Base-by-base conservation (phyloP, 495 filamentous ascomycete genomes). In the Xylaria nigripes region DNA sequence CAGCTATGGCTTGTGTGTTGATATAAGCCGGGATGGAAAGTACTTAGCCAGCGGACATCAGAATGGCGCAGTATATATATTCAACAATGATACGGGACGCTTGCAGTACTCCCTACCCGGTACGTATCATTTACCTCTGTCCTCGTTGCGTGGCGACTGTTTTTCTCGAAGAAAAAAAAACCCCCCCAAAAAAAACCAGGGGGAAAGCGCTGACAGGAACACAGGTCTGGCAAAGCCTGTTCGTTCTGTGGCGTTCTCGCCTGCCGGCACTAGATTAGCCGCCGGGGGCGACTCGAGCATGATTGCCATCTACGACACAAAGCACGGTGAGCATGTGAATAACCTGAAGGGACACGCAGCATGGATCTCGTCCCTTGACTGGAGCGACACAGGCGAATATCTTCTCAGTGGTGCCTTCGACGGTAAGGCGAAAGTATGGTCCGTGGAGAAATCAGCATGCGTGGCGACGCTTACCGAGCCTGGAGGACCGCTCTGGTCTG, bases 341-440 rank as follows among this genome's bases (percentile, higher is more conserved):
- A 95, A 89, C 61, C 73, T 97, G 2, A 75, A 79, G 0, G 86
- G 90, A 0, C 86, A 94, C 60, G 75, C 79, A 1, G 84, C 87
- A 27, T 97, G 92, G 92, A 81, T 97, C 44, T 81, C 92, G 47
- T 86, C 85, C 21, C 74, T 98, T 41, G 86, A 93, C 52, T 98
- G 91, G 90, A 97, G 84, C 65, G 77, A 84, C 59, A 93, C 87
- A n/a, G 93, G 93, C 38, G 92, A 97, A 64, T 95, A 89, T 69
- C 75, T 98, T 30, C 76, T 96, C 6, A 92, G 86, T 66, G 87
- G 90, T 2, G 82, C 88, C 0, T 85, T 89, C 56, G 91, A 97
- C 63, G 92, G 92, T 27, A 96, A 95, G 68, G 86, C 85, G 22
- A 95, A 95, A 67, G 89, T 97, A 32, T 97, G 93, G 93, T 89